A percentile compares a stretch with the other conserved stretches of the same genome.
Conservation (phyloP, 2,329 filamentous ascomycete genomes). For the Herpotrichia juniperi region DNA sequence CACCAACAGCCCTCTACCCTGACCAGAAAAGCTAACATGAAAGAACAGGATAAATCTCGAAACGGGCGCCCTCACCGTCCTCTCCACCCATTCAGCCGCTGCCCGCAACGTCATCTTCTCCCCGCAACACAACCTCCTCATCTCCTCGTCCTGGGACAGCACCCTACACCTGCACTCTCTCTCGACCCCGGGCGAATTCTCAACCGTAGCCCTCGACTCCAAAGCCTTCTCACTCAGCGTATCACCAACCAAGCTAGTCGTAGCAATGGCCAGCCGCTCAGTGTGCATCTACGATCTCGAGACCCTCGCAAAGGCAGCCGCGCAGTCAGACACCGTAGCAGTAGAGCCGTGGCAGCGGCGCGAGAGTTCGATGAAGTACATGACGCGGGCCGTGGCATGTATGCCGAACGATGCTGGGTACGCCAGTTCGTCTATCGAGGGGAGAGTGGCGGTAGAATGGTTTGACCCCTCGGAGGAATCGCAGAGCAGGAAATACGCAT, state of each 20-base stretch:
- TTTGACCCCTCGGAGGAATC: slow-evolving; percentile 89
- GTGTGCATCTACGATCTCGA: slow-evolving; percentile 92
- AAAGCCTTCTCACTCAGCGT: slow-evolving; percentile 86
- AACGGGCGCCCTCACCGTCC: slow-evolving; percentile 72
- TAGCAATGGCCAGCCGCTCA: slow-evolving; percentile 93
- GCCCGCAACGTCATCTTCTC: slow-evolving; percentile 87
- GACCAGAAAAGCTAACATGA: slow-evolving; percentile 1
- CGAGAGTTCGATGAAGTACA: slow-evolving; percentile 94
- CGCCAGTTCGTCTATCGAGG: slow-evolving; percentile 90
- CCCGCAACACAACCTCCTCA: slow-evolving; percentile 73
- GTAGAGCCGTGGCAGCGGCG: slow-evolving; percentile 89
- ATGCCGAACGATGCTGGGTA: slow-evolving; percentile 98
- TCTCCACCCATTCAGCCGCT: slow-evolving; percentile 79
- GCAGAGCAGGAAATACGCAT: slow-evolving; percentile 93
- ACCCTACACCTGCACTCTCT: slow-evolving; percentile 85
- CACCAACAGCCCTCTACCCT: neutral
- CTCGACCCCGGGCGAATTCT: slow-evolving; percentile 59
- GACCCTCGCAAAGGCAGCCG: slow-evolving; percentile 58
- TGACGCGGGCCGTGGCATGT: slow-evolving; percentile 89
- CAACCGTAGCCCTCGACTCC: slow-evolving; percentile 73
- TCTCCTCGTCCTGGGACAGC: slow-evolving; percentile 93
- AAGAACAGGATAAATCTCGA: slow-evolving; percentile 64
- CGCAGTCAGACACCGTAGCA: slow-evolving; percentile 43
- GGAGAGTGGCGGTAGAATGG: slow-evolving; percentile 95
- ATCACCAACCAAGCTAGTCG: slow-evolving; percentile 85